Base-by-base conservation (phyloP, 345 rosid species). In the Cardamine resedifolia region DNA sequence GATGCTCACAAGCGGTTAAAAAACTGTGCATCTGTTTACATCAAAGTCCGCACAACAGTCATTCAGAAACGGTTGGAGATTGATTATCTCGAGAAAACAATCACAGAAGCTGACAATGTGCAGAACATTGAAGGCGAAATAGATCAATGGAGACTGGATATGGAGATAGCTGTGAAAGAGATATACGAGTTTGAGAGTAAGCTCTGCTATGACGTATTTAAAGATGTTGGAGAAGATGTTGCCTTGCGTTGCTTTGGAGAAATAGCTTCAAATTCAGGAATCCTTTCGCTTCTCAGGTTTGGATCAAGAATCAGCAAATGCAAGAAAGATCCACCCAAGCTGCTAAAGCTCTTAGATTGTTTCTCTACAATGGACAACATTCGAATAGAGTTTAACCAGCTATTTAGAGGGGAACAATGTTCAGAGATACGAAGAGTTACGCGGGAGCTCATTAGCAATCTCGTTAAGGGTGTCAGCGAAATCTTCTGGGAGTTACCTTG, bases 401-500 rank as follows among this genome's bases (percentile, higher is more conserved):
- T 91, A 41, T 94, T 94, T 26, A 82, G 77, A 26, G 86, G 87
- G 3, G 73, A 79, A 55, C 71, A 73, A n/a, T 88, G 90, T 26
- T 30, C 33, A 10, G 85, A 88, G 55, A 83, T 94, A 79, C 90
- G 78, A 64, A 70, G 66, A 44, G 63, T 45, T 65, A 94, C 95
- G 0, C 72, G 91, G 60, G 85, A 85, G 68, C 83, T 94, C 6
- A 78, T 89, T 53, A 81, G 65, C 64, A 66, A 83, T 49, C 88
- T 89, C 5, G 86, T 94, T 20, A 67, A 69, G 9, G 88, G 91
- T 8, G 85, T 80, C 3, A 72, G 83, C 48, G 90, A 86, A 38
- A 83, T 94, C 64, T 94, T 91, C 79, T 85, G 83, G 86, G 95
- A 89, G 76, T 79, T 91, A 19, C 82, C 92, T 24, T 53, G 38